Evolutionary conservation across 2,329 filamentous ascomycete genomes (phyloP).

Genomic region (Fusarium pseudograminearum): DNA sequence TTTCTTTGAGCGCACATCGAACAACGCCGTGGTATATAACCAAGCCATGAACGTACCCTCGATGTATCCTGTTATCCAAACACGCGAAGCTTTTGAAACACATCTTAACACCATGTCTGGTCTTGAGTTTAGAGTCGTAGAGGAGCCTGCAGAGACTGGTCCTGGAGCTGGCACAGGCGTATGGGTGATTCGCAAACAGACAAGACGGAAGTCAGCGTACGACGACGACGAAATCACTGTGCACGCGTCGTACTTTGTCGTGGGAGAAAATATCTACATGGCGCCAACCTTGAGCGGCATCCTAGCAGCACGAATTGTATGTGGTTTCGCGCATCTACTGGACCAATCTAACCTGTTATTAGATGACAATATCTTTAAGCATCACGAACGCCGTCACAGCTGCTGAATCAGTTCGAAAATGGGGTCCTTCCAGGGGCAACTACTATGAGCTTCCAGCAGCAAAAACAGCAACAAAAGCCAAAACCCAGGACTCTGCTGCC

Average conservation of each 20-base stretch:
- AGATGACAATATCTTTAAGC: conserved; percentile 68
- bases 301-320: conserved; percentile 68
- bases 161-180: conserved; percentile 75
- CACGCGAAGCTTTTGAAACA: conserved; percentile 72
- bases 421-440: conserved; percentile 67
- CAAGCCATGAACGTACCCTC: conserved; percentile 72
- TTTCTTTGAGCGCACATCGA: conserved; percentile 76
- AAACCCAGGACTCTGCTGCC: conserved; percentile 58
- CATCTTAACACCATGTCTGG: conserved; percentile 74
- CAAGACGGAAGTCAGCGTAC: conserved; percentile 66
- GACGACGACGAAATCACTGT: conserved; percentile 70
- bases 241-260: conserved; percentile 72
- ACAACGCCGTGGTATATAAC: conserved; percentile 72
- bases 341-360: conserved; percentile 18
- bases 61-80: conserved; percentile 69
- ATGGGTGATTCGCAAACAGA: conserved; percentile 78
- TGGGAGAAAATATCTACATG: conserved; percentile 75
- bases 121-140: conserved; percentile 74
- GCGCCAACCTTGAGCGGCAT: conserved; percentile 72
- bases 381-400: conserved; percentile 66
- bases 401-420: conserved; percentile 63
- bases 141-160: conserved; percentile 72
- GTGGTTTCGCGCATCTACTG: conserved; percentile 27
- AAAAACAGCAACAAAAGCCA: conserved; percentile 45
- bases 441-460: conserved; percentile 59